These are phyloP conservation scores for Tuber indicum DNA, from an alignment of 495 filamentous ascomycete species.

Conservation along the genomic window DNA sequence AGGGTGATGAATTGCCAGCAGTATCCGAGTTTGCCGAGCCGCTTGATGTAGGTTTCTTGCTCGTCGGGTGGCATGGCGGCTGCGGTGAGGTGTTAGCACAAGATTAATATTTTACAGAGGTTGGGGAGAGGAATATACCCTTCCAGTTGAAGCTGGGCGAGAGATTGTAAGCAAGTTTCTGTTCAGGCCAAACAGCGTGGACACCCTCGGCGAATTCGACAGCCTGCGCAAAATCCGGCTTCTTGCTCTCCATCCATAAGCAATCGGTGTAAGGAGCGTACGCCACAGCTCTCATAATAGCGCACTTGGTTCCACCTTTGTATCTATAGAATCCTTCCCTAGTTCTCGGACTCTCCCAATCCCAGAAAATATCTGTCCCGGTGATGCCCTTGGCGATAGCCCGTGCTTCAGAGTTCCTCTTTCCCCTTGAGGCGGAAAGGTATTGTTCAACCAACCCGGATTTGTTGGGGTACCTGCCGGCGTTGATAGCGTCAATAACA, in stretches of 20 bases:
- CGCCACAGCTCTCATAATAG: constrained; percentile 81
- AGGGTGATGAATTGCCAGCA: constrained; percentile 99
- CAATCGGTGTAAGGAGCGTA: constrained; percentile 92
- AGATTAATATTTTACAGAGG: neutral
- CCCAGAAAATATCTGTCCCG: constrained; percentile 76
- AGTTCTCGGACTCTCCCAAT: constrained; percentile 88
- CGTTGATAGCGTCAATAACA: constrained; percentile 72
- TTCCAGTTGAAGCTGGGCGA: constrained; percentile 99
- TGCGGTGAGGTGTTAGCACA: constrained; percentile 1
- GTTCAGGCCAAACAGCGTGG: constrained; percentile 89
- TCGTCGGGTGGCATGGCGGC: constrained; percentile 86
- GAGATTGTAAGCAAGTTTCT: constrained; percentile 97
- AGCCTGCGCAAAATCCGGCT: constrained; percentile 86
- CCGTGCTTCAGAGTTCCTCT: constrained; percentile 76
- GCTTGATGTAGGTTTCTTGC: constrained; percentile 94
- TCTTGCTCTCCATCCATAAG: constrained; percentile 99
- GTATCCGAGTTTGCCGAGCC: constrained; percentile 81
- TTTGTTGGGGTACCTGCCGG: constrained; percentile 59
- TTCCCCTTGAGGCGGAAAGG: constrained; percentile 61
- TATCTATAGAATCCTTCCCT: constrained; percentile 92
- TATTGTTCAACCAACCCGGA: constrained; percentile 60
- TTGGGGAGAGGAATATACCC: constrained; percentile 28
- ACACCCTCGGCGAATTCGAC: constrained; percentile 92
- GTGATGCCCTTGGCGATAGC: constrained; percentile 75
- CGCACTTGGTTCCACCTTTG: constrained; percentile 83